These are phyloP conservation scores for Coemansia aciculifera DNA, from an alignment of 192 early-diverging fungal genomes.

Conservation along the genomic window DNA sequence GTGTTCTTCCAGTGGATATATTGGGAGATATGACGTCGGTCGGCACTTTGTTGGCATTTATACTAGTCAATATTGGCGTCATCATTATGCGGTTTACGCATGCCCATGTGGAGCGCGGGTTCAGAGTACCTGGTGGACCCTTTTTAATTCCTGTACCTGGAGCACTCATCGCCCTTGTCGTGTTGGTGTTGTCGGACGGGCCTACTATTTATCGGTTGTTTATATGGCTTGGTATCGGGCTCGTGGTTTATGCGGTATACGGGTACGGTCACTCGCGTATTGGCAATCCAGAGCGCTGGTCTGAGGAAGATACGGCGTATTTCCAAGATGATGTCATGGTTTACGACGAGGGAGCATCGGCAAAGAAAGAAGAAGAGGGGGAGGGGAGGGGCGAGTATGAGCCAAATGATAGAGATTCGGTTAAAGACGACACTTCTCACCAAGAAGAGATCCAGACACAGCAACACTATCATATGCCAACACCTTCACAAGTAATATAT, in stretches of 20 bases:
- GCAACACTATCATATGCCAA: neutral
- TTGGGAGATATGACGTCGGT: slow-evolving; percentile 83
- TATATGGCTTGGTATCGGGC: slow-evolving; percentile 76
- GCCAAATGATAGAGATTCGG: too few relatives aligned
- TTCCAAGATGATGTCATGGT: slow-evolving; percentile 29
- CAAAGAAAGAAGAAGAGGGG: neutral
- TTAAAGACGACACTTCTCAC: too few relatives aligned
- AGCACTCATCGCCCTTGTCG: slow-evolving; percentile 58
- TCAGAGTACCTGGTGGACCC: slow-evolving; percentile 69
- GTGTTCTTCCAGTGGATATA: slow-evolving; percentile 77
- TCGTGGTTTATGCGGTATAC: slow-evolving; percentile 73
- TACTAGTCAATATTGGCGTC: slow-evolving; percentile 77
- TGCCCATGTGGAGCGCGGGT: slow-evolving; percentile 67
- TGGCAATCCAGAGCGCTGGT: slow-evolving; percentile 58
- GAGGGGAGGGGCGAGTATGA: neutral
- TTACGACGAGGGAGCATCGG: slow-evolving; percentile 9
- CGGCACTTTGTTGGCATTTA: slow-evolving; percentile 83
- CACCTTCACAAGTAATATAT: neutral
- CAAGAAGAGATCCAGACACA: neutral
- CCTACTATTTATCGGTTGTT: slow-evolving; percentile 72
- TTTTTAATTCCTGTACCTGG: slow-evolving; percentile 68
- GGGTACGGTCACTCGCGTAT: slow-evolving; percentile 66
- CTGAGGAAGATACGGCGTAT: slow-evolving; percentile 43
- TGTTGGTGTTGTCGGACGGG: slow-evolving; percentile 66
- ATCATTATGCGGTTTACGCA: slow-evolving; percentile 74